Percentiles rank a stretch among this genome's conserved stretches.
phyloP scores from a whole-genome alignment of 108 stramenopile species.

The Asterionellopsis glacialis region DNA sequence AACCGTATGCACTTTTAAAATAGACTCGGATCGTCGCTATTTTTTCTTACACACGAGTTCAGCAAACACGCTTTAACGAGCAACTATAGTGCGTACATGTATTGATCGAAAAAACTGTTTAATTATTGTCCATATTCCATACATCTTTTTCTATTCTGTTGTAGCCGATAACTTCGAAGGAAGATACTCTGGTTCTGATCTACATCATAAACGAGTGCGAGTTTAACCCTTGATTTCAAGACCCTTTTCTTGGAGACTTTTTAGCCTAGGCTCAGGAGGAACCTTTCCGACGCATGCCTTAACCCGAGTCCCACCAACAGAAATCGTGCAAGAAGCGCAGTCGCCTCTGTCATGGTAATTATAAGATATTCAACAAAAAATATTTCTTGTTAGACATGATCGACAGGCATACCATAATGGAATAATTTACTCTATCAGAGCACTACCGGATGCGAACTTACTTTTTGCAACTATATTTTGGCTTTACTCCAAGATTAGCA shows the following conservation, averaged over 20 bases:
- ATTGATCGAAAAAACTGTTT: no score
- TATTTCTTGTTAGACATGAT: neutral
- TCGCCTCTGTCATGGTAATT: slow-evolving; percentile 48
- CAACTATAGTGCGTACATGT: no score
- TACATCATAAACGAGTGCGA: no score
- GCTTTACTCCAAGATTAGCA: slow-evolving; percentile 69
- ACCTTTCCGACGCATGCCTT: slow-evolving; percentile 84
- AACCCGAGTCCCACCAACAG: slow-evolving; percentile 69
- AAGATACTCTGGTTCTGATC: no score
- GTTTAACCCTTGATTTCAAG: slow-evolving; percentile 17
- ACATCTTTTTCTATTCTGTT: no score
- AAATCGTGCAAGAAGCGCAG: slow-evolving; percentile 71
- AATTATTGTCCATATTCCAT: no score
- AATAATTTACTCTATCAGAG: neutral
- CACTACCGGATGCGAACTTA: slow-evolving; percentile 22
- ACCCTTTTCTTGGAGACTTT: slow-evolving; percentile 82
- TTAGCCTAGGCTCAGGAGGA: slow-evolving; percentile 71
- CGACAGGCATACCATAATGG: neutral
- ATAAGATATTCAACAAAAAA: slow-evolving; percentile 1
- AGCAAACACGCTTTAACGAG: no score
- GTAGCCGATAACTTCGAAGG: no score
- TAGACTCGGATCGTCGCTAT: no score
- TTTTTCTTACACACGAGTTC: no score
- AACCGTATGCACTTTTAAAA: no score
- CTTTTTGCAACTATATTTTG: slow-evolving; percentile 80